These are phyloP conservation scores for Calonectria ilicicola DNA, from an alignment of 2,329 filamentous ascomycete genomes.

Conservation along the genomic window DNA sequence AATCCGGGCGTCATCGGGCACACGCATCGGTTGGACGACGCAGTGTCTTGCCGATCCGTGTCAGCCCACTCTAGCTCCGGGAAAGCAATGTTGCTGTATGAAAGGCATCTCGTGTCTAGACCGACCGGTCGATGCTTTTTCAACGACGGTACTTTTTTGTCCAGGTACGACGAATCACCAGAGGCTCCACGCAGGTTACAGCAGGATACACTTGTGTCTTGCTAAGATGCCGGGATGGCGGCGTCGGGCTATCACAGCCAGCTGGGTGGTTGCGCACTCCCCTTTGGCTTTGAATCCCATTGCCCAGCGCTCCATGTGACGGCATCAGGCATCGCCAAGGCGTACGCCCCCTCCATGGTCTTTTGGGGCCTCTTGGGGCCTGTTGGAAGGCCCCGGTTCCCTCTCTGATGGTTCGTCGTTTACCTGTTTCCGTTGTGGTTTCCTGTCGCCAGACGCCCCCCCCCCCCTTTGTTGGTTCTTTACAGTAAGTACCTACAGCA, in stretches of 20 bases:
- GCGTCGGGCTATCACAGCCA: background rate
- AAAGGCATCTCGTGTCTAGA: background rate
- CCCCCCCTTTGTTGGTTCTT: conserved; percentile 1
- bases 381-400: background rate
- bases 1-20: background rate
- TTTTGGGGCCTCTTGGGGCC: too few species aligned
- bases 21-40: background rate
- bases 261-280: background rate
- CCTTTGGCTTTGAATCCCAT: background rate
- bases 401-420: background rate
- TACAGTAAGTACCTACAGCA: too few species aligned
- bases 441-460: background rate
- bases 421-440: background rate
- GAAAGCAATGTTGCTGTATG: conserved; percentile 6
- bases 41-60: background rate
- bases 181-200: background rate
- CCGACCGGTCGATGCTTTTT: background rate
- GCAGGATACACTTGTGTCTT: background rate
- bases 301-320: background rate
- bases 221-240: background rate
- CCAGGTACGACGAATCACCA: background rate
- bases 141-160: background rate
- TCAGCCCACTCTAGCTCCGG: conserved; percentile 6
- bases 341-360: background rate
- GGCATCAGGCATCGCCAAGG: background rate